A percentile compares a stretch with the other conserved stretches of the same genome.
These are phyloP conservation scores for Secale cereale DNA, from an alignment of 176 grass and related monocot genomes.

Conservation along the genomic window DNA sequence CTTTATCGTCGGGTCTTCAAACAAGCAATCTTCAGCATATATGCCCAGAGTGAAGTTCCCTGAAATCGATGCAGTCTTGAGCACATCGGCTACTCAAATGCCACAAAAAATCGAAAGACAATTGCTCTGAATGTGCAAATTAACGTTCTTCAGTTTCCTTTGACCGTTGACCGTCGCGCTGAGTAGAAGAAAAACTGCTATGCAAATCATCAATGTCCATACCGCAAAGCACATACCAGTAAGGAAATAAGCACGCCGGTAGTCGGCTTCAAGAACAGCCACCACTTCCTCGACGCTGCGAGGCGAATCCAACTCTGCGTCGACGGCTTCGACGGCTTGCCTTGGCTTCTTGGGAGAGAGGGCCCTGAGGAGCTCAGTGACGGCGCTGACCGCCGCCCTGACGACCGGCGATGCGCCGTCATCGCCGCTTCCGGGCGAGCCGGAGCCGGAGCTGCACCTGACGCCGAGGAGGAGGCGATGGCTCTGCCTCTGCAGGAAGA, in stretches of 20 bases:
- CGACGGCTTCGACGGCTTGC: neutral
- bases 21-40: constrained; percentile 76
- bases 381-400: constrained; percentile 36
- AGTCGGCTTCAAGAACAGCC: constrained; percentile 56
- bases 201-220: neutral
- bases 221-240: constrained; percentile 43
- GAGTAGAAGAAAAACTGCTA: neutral
- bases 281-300: constrained; percentile 60
- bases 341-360: constrained; percentile 53
- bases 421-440: neutral
- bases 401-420: constrained; percentile 14
- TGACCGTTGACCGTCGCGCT: neutral
- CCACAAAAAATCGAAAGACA: neutral
- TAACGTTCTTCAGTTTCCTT: neutral
- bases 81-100: neutral
- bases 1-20: constrained; percentile 91
- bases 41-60: constrained; percentile 64
- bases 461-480: neutral
- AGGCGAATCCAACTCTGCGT: neutral
- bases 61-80: constrained; percentile 7
- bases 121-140: neutral
- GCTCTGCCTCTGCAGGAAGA: neutral
- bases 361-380: constrained; percentile 67
- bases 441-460: constrained; percentile 1
- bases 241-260: constrained; percentile 80